A percentile compares a stretch with the other conserved stretches of the same genome.
Conservation (phyloP, 371 early-diverging fungal species). For the Syncephalastrum racemosum region DNA sequence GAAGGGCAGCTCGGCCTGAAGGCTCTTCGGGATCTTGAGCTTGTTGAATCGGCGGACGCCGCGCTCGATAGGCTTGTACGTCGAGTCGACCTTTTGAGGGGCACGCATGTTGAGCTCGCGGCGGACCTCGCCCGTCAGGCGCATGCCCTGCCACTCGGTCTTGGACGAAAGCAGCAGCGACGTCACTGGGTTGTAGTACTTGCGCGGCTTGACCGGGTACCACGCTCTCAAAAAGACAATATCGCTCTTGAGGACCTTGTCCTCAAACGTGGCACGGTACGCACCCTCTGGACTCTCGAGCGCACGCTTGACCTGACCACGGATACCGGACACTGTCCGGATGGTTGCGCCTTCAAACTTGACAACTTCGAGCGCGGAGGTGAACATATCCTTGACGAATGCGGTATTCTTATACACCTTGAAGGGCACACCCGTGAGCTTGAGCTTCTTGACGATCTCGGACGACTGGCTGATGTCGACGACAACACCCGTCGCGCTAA, state of each 20-base stretch:
- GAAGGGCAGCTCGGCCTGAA: conserved; percentile 88
- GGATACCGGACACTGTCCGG: conserved; percentile 96
- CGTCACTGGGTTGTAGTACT: conserved; percentile 95
- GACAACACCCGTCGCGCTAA: conserved; percentile 93
- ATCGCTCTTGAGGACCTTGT: conserved; percentile 95
- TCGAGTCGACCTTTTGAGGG: conserved; percentile 78
- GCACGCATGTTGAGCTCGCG: conserved; percentile 65
- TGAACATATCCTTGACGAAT: conserved; percentile 99
- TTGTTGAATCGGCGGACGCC: conserved; percentile 81
- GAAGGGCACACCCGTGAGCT: conserved; percentile 93
- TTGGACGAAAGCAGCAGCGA: conserved; percentile 75
- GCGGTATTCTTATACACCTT: conserved; percentile 98
- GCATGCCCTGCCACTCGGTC: conserved; percentile 87
- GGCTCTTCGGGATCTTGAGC: conserved; percentile 78
- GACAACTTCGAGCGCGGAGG: conserved; percentile 96
- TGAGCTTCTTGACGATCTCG: conserved; percentile 98
- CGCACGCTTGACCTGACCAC: conserved; percentile 98
- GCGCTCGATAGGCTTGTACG: conserved; percentile 88
- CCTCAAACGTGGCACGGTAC: conserved; percentile 99
- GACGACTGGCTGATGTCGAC: conserved; percentile 88
- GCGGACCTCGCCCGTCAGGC: conserved; percentile 87
- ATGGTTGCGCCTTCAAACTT: conserved; percentile 97
- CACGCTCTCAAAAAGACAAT: conserved; percentile 98
- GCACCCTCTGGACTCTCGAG: conserved; percentile 88
- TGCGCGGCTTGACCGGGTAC: conserved; percentile 92